These are phyloP conservation scores for Metschnikowia kunwiensis DNA, from an alignment of 805 yeast genomes.

Conservation along the genomic window DNA sequence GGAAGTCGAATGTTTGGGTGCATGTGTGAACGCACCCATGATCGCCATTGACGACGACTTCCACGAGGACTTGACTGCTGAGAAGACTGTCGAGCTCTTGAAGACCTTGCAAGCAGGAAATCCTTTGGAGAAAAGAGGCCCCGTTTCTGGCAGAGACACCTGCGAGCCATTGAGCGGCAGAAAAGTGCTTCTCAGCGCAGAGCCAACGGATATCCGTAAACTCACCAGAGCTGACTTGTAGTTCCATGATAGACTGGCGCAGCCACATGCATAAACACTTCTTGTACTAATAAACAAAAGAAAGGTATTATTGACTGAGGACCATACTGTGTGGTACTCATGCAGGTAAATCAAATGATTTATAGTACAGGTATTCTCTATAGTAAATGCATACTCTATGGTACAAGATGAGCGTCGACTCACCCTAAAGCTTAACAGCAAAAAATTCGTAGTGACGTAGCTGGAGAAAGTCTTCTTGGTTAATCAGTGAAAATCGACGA, in stretches of 20 bases:
- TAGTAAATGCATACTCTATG: too few species aligned
- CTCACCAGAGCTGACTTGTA: slow-evolving; percentile 72
- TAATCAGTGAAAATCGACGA: too few species aligned
- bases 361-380: too few species aligned
- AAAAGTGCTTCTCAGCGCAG: slow-evolving; percentile 54
- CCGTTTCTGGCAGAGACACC: slow-evolving; percentile 60
- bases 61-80: slow-evolving; percentile 76
- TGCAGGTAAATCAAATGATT: too few species aligned
- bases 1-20: slow-evolving; percentile 90
- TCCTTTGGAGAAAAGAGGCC: slow-evolving; percentile 58
- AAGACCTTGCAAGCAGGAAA: slow-evolving; percentile 63
- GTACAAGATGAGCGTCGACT: too few species aligned
- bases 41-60: slow-evolving; percentile 79
- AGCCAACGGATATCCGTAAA: slow-evolving; percentile 67
- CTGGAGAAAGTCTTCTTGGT: too few species aligned
- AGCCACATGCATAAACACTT: not conserved
- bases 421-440: too few species aligned
- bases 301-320: too few species aligned
- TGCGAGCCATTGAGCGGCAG: slow-evolving; percentile 79
- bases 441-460: too few species aligned
- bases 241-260: too few species aligned
- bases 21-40: slow-evolving; percentile 91
- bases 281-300: too few species aligned
- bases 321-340: not conserved
- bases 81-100: slow-evolving; percentile 57